These are phyloP conservation scores for Wickerhamomyces chambardii DNA, from an alignment of 805 yeast species.

Conservation along the genomic window DNA sequence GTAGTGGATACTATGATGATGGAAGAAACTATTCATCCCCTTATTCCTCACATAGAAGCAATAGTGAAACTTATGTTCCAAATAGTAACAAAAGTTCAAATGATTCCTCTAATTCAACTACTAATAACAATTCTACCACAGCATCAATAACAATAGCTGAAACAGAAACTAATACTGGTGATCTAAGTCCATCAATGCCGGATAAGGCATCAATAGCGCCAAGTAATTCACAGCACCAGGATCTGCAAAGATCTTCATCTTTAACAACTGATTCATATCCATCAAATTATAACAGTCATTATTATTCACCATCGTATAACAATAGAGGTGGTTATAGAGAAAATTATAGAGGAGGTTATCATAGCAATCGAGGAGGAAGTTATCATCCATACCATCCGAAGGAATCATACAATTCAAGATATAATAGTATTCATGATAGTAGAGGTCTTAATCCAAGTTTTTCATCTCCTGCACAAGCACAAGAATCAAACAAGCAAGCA, in stretches of 20 bases:
- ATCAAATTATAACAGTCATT: too few species aligned
- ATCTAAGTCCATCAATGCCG: too few species aligned
- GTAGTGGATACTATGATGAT: background rate
- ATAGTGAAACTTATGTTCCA: background rate
- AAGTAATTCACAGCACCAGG: too few species aligned
- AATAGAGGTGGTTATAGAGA: conserved; percentile 3
- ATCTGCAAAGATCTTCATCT: too few species aligned
- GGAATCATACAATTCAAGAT: background rate
- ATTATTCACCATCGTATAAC: background rate
- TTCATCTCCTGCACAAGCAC: too few species aligned
- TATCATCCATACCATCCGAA: background rate
- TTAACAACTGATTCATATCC: too few species aligned
- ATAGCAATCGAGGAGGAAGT: conserved; percentile 1
- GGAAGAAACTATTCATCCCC: background rate
- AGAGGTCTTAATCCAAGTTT: too few species aligned
- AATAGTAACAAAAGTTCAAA: too few species aligned
- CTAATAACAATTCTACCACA: background rate
- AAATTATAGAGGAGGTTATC: conserved; percentile 1
- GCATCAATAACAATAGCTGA: background rate
- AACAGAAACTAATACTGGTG: too few species aligned
- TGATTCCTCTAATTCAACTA: background rate
- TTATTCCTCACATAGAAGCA: background rate
- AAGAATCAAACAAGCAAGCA: too few species aligned
- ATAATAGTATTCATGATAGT: background rate
- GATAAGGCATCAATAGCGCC: too few species aligned